Conservation (phyloP, 345 rosid species). For the Combretum micranthum region DNA sequence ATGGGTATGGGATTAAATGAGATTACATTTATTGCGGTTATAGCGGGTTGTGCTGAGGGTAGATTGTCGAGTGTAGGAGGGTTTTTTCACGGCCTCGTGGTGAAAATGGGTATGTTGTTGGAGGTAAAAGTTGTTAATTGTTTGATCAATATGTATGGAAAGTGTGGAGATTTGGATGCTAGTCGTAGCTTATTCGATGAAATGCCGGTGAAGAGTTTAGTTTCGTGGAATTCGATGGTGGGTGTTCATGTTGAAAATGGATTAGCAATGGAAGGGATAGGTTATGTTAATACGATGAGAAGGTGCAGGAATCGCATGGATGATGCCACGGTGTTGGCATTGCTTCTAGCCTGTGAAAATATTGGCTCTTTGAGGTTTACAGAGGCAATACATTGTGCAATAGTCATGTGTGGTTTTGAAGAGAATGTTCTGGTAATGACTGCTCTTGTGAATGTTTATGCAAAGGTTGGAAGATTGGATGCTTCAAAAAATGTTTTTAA, state of each 20-base stretch:
- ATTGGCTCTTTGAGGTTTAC: constrained; percentile 42
- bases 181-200: constrained; percentile 39
- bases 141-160: constrained; percentile 57
- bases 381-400: constrained; percentile 40
- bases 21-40: constrained; percentile 43
- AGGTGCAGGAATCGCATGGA: constrained; percentile 35
- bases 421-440: constrained; percentile 27
- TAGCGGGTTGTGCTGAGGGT: constrained; percentile 38
- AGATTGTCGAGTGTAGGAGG: constrained; percentile 36
- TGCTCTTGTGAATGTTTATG: constrained; percentile 41
- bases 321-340: constrained; percentile 43
- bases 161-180: constrained; percentile 23
- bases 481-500: constrained; percentile 30
- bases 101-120: constrained; percentile 37
- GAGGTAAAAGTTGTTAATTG: constrained; percentile 50
- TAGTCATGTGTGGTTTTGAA: constrained; percentile 27
- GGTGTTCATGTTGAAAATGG: constrained; percentile 29
- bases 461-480: constrained; percentile 50
- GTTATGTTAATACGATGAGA: constrained; percentile 36
- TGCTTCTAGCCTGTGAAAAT: constrained; percentile 47
- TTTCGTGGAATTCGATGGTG: constrained; percentile 64
- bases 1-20: constrained; percentile 36
- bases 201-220: constrained; percentile 36
- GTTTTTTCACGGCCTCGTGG: constrained; percentile 44
- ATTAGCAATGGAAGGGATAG: constrained; percentile 30